Conservation (phyloP, 139 green algal genomes). For the Auxenochlorella pyrenoidosa region DNA sequence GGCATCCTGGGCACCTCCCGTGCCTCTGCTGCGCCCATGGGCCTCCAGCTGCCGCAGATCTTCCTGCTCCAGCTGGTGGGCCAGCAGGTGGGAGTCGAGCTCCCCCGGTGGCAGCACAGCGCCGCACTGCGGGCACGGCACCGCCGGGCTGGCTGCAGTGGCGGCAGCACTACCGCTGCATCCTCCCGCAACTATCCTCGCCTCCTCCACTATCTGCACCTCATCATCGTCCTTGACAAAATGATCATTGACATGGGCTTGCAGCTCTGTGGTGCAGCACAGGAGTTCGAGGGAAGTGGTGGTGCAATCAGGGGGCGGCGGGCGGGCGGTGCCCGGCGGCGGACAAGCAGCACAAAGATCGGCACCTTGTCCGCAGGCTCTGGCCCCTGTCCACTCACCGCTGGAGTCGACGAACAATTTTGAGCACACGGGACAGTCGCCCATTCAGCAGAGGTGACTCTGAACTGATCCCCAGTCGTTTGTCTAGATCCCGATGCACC, state of each 20-base stretch:
- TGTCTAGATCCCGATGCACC: no score
- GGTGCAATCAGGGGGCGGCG: no score
- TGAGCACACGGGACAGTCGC: slow-evolving; percentile 2
- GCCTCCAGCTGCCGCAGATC: background rate
- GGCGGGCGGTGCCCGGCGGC: no score
- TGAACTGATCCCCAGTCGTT: no score
- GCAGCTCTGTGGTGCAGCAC: background rate
- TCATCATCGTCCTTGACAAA: background rate
- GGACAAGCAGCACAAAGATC: no score
- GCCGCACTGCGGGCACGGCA: background rate
- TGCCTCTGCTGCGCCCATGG: no score
- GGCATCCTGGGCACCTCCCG: background rate
- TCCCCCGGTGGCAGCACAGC: background rate
- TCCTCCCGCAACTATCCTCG: background rate
- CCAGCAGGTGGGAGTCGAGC: slow-evolving; percentile 30
- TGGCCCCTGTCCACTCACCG: background rate
- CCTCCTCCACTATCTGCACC: background rate
- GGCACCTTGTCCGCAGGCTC: no score
- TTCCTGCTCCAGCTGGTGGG: slow-evolving; percentile 37
- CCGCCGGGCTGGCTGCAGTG: background rate
- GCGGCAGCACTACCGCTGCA: background rate
- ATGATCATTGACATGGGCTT: slow-evolving; percentile 13
- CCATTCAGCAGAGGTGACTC: background rate
- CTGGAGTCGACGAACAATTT: background rate
- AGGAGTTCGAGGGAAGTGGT: no score